Evolutionary conservation across 306 rosid genomes (phyloP), one percentile per base, ranked within the genome.

Genomic region (Castanea mollissima): DNA sequence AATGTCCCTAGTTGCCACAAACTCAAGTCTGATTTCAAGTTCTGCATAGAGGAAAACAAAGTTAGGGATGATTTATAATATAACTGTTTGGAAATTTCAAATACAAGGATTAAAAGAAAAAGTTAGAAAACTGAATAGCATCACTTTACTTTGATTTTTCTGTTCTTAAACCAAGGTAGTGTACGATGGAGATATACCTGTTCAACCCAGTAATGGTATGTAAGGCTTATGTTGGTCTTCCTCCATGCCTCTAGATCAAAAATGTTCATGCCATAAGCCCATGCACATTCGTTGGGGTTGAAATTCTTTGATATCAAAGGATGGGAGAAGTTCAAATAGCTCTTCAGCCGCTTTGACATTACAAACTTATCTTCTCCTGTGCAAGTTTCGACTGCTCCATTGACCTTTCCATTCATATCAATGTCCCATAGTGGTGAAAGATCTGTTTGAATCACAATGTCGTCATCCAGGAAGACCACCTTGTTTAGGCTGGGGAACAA

Each of bases 251-350:
- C 91, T 67, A 96, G 88, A 84, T 96, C 98, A 75, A 96, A 96
- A 74, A 96, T 89, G 87, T 96, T 96, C 99, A 96, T 96, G 78
- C 99, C 99, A 77, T 96, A 96, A 52, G 99, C 99, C 99, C 98
- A 96, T 14, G 99, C 99, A 76, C 99, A 96, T 79, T 94, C 90
- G 21, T 86, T 68, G 68, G 99, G 96, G 52, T 88, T 58, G 69
- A 96, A 96, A 58, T 80, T 87, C 57, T 76, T 27, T 2, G 88
- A 83, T 82, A 96, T 88, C 83, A 89, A 76, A 73, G 97, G 99
- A 85, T 96, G 99, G 60, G 99, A 91, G 89, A 96, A 96, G 94
- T 96, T 96, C 89, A 96, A 83, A 78, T 96, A 96, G 90, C 87
- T 96, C 89, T 89, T 96, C 41, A 90, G 82, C 85, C 86, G 81